Evolutionary conservation across 2,329 filamentous ascomycete genomes (phyloP).

Genomic region (Cladophialophora bantiana): DNA sequence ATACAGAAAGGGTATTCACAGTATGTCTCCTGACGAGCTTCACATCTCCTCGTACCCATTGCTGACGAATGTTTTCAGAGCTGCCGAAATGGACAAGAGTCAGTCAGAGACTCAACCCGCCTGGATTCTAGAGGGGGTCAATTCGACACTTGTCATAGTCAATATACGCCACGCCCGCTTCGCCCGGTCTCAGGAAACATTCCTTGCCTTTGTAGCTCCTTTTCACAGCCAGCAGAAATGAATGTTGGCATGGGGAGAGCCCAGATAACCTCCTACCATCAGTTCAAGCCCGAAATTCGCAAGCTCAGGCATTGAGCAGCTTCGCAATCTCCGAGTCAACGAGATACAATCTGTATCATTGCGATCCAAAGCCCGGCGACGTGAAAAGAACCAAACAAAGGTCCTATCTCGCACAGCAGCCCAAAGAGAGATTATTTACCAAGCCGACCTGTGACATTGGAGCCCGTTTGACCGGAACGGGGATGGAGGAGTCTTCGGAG

Average conservation of each 20-base stretch:
- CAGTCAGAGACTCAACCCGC: slow-evolving; percentile 90
- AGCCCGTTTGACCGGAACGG: too few species aligned
- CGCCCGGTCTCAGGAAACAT: background rate
- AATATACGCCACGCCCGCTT: background rate
- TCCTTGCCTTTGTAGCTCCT: background rate
- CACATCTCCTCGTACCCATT: background rate
- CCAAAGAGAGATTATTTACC: too few species aligned
- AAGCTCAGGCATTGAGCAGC: too few species aligned
- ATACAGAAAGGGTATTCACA: slow-evolving; percentile 97
- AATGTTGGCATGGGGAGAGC: background rate
- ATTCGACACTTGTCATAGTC: background rate
- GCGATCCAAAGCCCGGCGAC: too few species aligned
- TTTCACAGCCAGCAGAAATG: background rate
- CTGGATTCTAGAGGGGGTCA: slow-evolving; percentile 72
- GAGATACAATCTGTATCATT: too few species aligned
- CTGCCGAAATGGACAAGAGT: slow-evolving; percentile 94
- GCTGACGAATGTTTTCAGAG: slow-evolving; percentile 58
- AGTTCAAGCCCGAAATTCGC: too few species aligned
- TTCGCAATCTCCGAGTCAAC: too few species aligned
- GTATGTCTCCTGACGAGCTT: slow-evolving; percentile 63
- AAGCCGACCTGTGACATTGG: too few species aligned
- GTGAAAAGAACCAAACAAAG: too few species aligned
- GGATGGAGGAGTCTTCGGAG: too few species aligned
- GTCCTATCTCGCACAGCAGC: too few species aligned
- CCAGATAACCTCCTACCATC: background rate